These are phyloP conservation scores for Penstemon eatonii DNA, from an alignment of 257 asterid species.

Conservation along the genomic window DNA sequence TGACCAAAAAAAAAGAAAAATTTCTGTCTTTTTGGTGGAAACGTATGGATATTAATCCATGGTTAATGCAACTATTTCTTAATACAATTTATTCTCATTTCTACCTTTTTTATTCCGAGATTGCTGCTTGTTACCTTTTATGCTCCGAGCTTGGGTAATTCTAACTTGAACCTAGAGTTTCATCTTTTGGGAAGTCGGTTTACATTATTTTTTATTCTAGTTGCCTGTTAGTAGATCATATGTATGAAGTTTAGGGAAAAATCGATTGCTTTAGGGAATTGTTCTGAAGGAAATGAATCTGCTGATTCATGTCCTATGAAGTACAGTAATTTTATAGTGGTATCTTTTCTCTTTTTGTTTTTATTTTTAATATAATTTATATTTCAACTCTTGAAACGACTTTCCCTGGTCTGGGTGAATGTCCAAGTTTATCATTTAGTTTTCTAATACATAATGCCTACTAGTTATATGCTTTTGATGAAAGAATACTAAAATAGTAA, in stretches of 20 bases:
- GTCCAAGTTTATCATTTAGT: constrained; percentile 1
- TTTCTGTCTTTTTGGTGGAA: too few relatives aligned
- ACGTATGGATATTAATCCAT: too few relatives aligned
- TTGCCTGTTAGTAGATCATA: background rate
- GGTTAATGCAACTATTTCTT: too few relatives aligned
- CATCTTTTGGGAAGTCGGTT: background rate
- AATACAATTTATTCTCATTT: constrained; percentile 4
- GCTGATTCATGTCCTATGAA: background rate
- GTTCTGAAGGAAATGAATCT: background rate
- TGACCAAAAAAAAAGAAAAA: too few relatives aligned
- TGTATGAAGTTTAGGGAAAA: background rate
- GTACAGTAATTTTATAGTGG: background rate
- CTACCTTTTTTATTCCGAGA: background rate
- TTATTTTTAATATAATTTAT: background rate
- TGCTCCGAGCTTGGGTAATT: background rate
- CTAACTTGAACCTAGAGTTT: constrained; percentile 4
- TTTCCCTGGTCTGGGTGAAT: background rate
- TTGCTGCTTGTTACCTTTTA: constrained; percentile 8
- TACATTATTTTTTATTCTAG: background rate
- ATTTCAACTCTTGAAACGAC: constrained; percentile 3
- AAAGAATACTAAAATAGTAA: too few relatives aligned
- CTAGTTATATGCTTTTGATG: too few relatives aligned
- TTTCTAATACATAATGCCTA: too few relatives aligned
- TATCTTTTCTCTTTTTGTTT: background rate
- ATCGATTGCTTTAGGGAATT: background rate